phyloP scores from a whole-genome alignment of 1,284 basidiomycete genomes.

The Puccinia sorghi region DNA sequence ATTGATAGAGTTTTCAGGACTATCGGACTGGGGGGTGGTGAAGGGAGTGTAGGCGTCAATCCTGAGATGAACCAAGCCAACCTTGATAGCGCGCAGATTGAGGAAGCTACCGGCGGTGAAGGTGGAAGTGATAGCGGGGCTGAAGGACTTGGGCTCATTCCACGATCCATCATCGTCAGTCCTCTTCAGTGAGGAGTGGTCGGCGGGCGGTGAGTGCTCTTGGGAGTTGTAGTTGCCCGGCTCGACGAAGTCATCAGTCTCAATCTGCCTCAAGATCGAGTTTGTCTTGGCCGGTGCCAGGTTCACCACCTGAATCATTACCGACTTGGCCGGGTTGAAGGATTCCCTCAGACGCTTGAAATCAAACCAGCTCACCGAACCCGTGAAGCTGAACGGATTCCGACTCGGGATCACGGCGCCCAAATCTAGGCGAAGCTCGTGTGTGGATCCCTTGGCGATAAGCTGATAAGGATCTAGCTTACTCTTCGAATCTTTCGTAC shows the following conservation, averaged over 20 bases:
- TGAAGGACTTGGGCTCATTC: neutral
- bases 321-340: conserved; percentile 3
- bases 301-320: conserved; percentile 30
- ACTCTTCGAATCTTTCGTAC: conserved; percentile 9
- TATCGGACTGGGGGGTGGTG: neutral
- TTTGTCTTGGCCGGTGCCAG: neutral
- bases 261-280: conserved; percentile 24
- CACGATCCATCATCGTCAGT: neutral
- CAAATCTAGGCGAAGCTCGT: conserved; percentile 33
- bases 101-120: neutral
- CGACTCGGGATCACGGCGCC: conserved; percentile 41
- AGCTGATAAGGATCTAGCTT: conserved; percentile 33
- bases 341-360: conserved; percentile 12
- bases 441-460: conserved; percentile 35
- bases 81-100: conserved; percentile 63
- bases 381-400: conserved; percentile 47
- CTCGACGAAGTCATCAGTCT: neutral
- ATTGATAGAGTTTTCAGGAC: neutral
- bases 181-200: neutral
- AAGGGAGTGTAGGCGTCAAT: neutral
- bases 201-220: neutral
- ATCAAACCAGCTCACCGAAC: conserved; percentile 32
- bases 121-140: too few species aligned
- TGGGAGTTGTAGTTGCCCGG: neutral
- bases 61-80: conserved; percentile 78